These are phyloP conservation scores for Cryomyces minteri DNA, from an alignment of 495 filamentous ascomycete species.

Conservation along the genomic window DNA sequence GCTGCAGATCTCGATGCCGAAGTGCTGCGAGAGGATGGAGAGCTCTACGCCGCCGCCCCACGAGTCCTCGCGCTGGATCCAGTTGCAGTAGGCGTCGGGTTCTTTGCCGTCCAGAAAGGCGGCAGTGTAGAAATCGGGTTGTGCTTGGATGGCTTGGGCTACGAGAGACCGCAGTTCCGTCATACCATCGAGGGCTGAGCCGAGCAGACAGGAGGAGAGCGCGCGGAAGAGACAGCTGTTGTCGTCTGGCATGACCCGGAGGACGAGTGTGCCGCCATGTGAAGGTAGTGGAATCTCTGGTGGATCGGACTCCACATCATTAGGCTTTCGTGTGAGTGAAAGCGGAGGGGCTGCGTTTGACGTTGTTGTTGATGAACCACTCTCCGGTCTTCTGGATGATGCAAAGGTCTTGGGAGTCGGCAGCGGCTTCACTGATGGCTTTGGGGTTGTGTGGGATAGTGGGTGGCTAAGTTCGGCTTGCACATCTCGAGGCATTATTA, in stretches of 20 bases:
- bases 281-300: constrained; percentile 48
- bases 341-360: constrained; percentile 11
- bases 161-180: constrained; percentile 63
- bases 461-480: constrained; percentile 16
- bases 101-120: constrained; percentile 53
- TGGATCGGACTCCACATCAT: constrained; percentile 31
- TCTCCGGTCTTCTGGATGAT: not conserved
- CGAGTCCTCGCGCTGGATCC: constrained; percentile 60
- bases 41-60: constrained; percentile 95
- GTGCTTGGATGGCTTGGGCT: constrained; percentile 55
- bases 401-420: not conserved
- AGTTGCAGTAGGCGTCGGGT: constrained; percentile 62
- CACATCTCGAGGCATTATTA: constrained; percentile 33
- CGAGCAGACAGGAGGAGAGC: constrained; percentile 58
- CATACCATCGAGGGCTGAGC: constrained; percentile 46
- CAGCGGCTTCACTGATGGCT: constrained; percentile 1
- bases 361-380: constrained; percentile 3
- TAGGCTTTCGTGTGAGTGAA: constrained; percentile 21
- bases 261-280: constrained; percentile 46
- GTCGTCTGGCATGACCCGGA: constrained; percentile 94
- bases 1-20: constrained; percentile 71
- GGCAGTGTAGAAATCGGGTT: constrained; percentile 51
- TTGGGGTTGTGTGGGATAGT: not conserved
- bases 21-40: constrained; percentile 65
- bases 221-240: constrained; percentile 92